These are phyloP conservation scores for Nyctanthes arbortristis DNA, from an alignment of 257 asterid species.

Conservation along the genomic window DNA sequence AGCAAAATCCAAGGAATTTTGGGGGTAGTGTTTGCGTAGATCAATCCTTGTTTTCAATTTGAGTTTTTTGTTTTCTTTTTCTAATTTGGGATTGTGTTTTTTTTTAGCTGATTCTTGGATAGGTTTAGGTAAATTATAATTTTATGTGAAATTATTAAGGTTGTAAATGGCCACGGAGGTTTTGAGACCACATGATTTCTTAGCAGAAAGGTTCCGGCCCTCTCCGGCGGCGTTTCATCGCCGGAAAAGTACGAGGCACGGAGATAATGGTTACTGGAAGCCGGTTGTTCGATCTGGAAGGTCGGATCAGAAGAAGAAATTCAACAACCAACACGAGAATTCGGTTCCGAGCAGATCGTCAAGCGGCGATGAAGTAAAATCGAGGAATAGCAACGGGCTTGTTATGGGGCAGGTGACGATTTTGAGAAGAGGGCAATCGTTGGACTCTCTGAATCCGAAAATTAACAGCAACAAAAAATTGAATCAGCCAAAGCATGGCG, in stretches of 20 bases:
- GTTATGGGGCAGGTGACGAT: slow-evolving; percentile 31
- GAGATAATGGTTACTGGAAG: slow-evolving; percentile 24
- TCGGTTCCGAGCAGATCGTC: slow-evolving; percentile 23
- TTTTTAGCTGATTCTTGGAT: background rate
- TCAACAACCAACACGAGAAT: slow-evolving; percentile 21
- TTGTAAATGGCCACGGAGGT: slow-evolving; percentile 50
- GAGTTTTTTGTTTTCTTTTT: too few species aligned
- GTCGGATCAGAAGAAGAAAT: slow-evolving; percentile 36
- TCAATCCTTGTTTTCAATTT: background rate
- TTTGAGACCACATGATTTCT: slow-evolving; percentile 39
- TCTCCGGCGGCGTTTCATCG: slow-evolving; percentile 13
- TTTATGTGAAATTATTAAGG: background rate
- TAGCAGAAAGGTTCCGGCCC: slow-evolving; percentile 28
- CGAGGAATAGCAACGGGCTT: slow-evolving; percentile 16
- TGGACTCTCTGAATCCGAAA: slow-evolving; percentile 45
- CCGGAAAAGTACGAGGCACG: slow-evolving; percentile 21
- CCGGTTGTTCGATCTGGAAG: slow-evolving; percentile 26
- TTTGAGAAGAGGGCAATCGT: slow-evolving; percentile 53
- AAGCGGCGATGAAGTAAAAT: slow-evolving; percentile 24
- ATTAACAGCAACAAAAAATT: slow-evolving; percentile 16
- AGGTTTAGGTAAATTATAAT: background rate
- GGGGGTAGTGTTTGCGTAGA: background rate
- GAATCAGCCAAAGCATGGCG: slow-evolving; percentile 18
- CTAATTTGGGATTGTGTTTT: background rate
- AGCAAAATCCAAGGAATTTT: slow-evolving; percentile 30